phyloP scores from a whole-genome alignment of 306 rosid genomes.

The Cucurbita pepo region DNA sequence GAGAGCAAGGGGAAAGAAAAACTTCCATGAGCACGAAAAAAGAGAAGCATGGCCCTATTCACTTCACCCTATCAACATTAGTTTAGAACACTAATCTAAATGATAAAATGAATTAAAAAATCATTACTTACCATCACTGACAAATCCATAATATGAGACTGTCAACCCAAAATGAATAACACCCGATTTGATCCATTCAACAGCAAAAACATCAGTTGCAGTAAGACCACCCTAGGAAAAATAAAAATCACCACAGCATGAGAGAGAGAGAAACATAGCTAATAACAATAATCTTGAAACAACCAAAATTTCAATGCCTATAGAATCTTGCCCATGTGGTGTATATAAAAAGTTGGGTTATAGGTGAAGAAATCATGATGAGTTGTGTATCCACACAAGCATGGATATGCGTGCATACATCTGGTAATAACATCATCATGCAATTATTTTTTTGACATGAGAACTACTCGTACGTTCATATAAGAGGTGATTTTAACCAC shows the following conservation, averaged over 20 bases:
- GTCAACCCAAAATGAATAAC: slow-evolving; percentile 88
- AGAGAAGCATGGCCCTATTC: not conserved
- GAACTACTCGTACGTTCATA: not conserved
- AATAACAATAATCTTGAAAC: not conserved
- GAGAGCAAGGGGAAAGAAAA: not conserved
- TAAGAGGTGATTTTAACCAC: not conserved
- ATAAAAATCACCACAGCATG: not conserved
- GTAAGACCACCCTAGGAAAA: slow-evolving; percentile 94
- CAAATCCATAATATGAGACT: slow-evolving; percentile 87
- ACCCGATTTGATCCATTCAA: slow-evolving; percentile 82
- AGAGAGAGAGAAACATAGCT: not conserved
- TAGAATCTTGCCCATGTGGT: not conserved
- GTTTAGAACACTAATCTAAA: not conserved
- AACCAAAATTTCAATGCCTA: not conserved
- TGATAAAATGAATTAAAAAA: not conserved
- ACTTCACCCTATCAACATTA: not conserved
- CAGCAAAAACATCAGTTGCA: slow-evolving; percentile 95
- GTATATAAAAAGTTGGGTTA: not conserved
- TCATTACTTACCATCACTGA: slow-evolving; percentile 74
- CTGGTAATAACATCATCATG: not conserved
- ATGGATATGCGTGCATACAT: not conserved
- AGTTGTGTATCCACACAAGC: not conserved
- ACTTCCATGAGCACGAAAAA: not conserved
- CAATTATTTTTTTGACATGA: not conserved
- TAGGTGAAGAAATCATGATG: not conserved